Evolutionary conservation across 2,329 filamentous ascomycete species (phyloP).

Genomic region (Claviceps lovelessii): DNA sequence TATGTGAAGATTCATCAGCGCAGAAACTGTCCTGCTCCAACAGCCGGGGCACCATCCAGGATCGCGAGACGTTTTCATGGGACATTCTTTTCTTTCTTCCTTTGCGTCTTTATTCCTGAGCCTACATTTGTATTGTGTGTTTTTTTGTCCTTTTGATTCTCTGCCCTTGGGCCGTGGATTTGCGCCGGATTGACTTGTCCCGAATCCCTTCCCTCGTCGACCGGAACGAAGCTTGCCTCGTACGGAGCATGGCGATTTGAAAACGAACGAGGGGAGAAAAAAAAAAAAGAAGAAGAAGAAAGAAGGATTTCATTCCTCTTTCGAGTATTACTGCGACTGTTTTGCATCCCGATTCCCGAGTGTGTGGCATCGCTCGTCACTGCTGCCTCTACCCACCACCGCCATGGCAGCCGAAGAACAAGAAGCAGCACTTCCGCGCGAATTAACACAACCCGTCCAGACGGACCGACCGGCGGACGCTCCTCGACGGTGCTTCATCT

Average conservation of each 20-base stretch:
- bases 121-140: no score
- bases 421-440: constrained; percentile 5
- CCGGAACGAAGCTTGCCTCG: not conserved
- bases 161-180: no score
- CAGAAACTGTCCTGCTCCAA: not conserved
- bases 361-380: not conserved
- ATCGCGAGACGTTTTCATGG: no score
- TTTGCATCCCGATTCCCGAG: no score
- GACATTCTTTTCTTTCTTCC: not conserved
- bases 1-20: not conserved
- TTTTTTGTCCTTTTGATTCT: no score
- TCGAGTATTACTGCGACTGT: not conserved
- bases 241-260: constrained; percentile 1
- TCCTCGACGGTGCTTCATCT: constrained; percentile 46
- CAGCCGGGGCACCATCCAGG: no score
- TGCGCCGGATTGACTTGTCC: not conserved
- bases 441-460: constrained; percentile 7
- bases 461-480: constrained; percentile 12
- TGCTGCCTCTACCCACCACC: not conserved
- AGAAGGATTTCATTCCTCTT: not conserved
- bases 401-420: constrained; percentile 2
- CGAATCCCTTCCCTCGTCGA: not conserved
- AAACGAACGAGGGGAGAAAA: no score
- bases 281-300: not conserved
- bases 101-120: no score